Evolutionary conservation across 495 filamentous ascomycete genomes (phyloP).

Genomic region (Tuber microsphaerosporum): DNA sequence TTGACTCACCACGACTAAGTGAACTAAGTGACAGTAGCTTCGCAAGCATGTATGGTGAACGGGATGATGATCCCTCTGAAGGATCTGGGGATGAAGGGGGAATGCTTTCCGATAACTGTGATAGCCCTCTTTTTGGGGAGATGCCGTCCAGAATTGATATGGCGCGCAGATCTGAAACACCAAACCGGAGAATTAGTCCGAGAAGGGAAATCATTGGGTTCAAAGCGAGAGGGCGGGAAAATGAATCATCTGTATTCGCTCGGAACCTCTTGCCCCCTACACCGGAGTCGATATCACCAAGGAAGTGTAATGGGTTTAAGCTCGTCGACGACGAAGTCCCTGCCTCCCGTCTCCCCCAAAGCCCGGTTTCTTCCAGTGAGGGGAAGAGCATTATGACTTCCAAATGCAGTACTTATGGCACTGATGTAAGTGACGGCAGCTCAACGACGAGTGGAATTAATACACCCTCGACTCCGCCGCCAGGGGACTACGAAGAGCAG

Average conservation of each 20-base stretch:
- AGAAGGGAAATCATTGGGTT: slow-evolving; percentile 31
- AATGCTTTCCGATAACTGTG: slow-evolving; percentile 10
- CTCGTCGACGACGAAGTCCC: slow-evolving; percentile 9
- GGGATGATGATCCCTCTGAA: slow-evolving; percentile 1
- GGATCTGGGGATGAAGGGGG: background rate
- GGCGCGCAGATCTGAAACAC: slow-evolving; percentile 13
- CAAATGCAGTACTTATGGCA: slow-evolving; percentile 1
- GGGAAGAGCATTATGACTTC: background rate
- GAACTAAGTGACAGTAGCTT: slow-evolving; percentile 76
- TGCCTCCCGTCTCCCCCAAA: background rate
- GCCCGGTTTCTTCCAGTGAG: background rate
- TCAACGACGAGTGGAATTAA: background rate
- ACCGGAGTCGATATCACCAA: slow-evolving; percentile 31
- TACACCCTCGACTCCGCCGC: background rate
- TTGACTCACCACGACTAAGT: slow-evolving; percentile 55
- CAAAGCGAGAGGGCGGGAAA: slow-evolving; percentile 18
- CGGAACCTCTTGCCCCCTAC: slow-evolving; percentile 27
- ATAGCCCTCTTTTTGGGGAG: slow-evolving; percentile 8
- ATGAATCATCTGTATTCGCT: slow-evolving; percentile 5
- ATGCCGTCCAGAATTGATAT: background rate
- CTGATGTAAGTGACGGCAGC: background rate
- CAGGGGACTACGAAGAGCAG: background rate
- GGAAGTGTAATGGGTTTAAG: slow-evolving; percentile 9
- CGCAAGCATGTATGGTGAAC: slow-evolving; percentile 55
- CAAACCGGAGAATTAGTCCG: slow-evolving; percentile 26